phyloP scores from a whole-genome alignment of 139 green algal species.

The Astrephomene gubernaculifera region DNA sequence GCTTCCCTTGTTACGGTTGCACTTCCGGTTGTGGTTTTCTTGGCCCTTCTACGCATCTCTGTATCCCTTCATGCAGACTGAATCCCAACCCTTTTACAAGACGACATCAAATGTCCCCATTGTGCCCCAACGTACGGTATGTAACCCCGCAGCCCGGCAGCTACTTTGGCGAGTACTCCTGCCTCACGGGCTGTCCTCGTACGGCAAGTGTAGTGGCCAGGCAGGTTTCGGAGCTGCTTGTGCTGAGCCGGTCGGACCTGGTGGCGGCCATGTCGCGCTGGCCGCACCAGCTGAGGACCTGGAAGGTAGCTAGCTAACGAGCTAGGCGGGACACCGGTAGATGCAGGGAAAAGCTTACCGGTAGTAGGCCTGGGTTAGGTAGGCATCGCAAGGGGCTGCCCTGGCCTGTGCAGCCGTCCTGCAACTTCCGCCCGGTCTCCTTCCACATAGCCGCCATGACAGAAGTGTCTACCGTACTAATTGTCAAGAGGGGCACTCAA shows the following conservation, averaged over 20 bases:
- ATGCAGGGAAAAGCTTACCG: background rate
- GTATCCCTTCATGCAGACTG: too few species aligned
- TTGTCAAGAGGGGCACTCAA: background rate
- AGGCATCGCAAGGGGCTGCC: too few species aligned
- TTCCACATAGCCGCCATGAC: background rate
- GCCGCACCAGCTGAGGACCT: background rate
- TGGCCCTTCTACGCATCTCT: too few species aligned
- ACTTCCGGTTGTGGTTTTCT: too few species aligned
- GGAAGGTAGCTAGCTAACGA: too few species aligned
- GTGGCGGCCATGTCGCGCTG: background rate
- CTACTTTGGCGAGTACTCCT: slow-evolving; percentile 38
- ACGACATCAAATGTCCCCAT: too few species aligned
- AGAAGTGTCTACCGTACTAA: too few species aligned
- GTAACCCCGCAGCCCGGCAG: background rate
- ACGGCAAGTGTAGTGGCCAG: slow-evolving; percentile 5
- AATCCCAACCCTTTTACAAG: too few species aligned
- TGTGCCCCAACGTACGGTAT: too few species aligned
- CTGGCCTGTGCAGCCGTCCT: background rate
- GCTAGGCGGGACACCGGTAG: background rate
- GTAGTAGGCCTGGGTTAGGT: background rate
- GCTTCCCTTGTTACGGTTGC: too few species aligned
- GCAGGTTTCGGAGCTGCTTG: background rate
- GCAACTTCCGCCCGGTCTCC: background rate
- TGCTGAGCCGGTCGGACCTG: background rate
- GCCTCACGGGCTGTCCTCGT: slow-evolving; percentile 29